These are phyloP conservation scores for Cryphonectria nitschkei DNA, from an alignment of 2,329 filamentous ascomycete species.

Conservation along the genomic window DNA sequence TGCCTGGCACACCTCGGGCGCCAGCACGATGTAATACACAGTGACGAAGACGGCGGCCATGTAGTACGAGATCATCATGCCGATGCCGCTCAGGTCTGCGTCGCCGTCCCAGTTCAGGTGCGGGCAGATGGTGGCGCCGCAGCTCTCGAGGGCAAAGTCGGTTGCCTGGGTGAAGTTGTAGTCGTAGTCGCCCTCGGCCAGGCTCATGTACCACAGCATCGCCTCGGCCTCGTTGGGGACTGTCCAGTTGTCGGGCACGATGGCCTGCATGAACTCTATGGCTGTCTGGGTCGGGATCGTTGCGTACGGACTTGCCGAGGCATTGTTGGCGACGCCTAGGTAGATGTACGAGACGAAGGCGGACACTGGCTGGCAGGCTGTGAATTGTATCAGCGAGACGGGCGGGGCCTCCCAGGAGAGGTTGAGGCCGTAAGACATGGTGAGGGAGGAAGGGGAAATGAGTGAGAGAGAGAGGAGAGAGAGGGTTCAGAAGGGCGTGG, in stretches of 20 bases:
- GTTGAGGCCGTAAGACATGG: constrained; percentile 9
- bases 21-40: constrained; percentile 26
- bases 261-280: constrained; percentile 13
- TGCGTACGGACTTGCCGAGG: not conserved
- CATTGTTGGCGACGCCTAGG: not conserved
- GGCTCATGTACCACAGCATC: constrained; percentile 19
- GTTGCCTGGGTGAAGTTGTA: not conserved
- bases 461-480: not conserved
- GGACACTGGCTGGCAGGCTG: not conserved
- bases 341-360: constrained; percentile 1
- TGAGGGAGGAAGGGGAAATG: not conserved
- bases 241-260: constrained; percentile 23
- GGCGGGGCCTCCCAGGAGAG: constrained; percentile 16
- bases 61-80: constrained; percentile 27
- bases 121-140: constrained; percentile 26
- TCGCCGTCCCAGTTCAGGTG: constrained; percentile 27
- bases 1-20: constrained; percentile 15
- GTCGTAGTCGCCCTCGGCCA: constrained; percentile 1
- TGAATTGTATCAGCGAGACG: not conserved
- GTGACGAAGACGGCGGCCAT: constrained; percentile 26
- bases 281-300: constrained; percentile 10
- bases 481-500: not conserved
- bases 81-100: constrained; percentile 25
- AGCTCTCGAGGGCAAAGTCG: not conserved
- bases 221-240: constrained; percentile 1